Evolutionary conservation across 1,139 yeast genomes (phyloP).

Genomic region (Suhomyces guaymorum): DNA sequence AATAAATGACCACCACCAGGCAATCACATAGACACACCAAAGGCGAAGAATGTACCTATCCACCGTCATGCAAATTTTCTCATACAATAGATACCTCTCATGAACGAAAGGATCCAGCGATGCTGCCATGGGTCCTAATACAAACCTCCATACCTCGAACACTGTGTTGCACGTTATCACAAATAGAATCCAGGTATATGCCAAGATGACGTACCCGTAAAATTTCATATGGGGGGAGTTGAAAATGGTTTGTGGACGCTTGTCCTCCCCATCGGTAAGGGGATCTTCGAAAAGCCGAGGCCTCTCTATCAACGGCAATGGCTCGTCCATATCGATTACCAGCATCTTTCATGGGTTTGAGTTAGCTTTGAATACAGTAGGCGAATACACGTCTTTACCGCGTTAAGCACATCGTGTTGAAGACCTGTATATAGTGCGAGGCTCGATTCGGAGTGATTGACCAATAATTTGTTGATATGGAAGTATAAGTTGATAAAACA

Average conservation of each 20-base stretch:
- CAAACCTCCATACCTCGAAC: slow-evolving; percentile 46
- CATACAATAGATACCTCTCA: slow-evolving; percentile 18
- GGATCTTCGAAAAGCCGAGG: slow-evolving; percentile 13
- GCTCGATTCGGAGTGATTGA: no score
- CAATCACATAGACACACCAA: slow-evolving; percentile 57
- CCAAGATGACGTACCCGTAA: slow-evolving; percentile 39
- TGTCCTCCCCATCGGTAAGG: slow-evolving; percentile 12
- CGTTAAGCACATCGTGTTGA: no score
- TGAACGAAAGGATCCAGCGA: slow-evolving; percentile 12
- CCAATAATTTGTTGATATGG: no score
- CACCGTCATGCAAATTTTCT: slow-evolving; percentile 20
- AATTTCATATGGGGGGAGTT: slow-evolving; percentile 11
- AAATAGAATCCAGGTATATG: slow-evolving; percentile 43
- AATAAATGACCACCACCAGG: slow-evolving; percentile 76
- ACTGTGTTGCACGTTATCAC: slow-evolving; percentile 43
- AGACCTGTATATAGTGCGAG: no score
- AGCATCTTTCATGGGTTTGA: no score
- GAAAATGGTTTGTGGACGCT: slow-evolving; percentile 19
- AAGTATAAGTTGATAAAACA: no score
- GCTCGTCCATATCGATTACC: slow-evolving; percentile 11
- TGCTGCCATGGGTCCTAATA: slow-evolving; percentile 33
- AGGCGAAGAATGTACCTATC: slow-evolving; percentile 53
- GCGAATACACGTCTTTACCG: no score
- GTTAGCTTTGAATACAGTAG: no score
- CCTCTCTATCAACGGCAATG: slow-evolving; percentile 19